Percentiles rank a stretch among this genome's conserved stretches.
Conservation (phyloP, 2,329 filamentous ascomycete genomes). For the Clonostachys chloroleuca region DNA sequence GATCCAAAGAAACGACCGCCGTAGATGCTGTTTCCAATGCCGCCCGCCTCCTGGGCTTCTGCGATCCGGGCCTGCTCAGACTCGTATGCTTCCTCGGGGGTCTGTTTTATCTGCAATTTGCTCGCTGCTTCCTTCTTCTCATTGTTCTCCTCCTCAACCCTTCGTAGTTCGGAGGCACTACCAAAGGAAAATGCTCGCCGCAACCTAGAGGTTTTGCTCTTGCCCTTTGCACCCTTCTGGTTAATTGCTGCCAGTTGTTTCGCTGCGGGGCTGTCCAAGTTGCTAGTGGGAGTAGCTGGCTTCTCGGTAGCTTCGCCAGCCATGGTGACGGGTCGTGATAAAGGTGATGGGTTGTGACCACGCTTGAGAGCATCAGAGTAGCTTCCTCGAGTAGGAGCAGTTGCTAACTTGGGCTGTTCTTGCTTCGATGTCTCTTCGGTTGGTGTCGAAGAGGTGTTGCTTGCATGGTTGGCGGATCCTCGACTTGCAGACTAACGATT, state of each 20-base stretch:
- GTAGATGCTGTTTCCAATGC: slow-evolving; percentile 92
- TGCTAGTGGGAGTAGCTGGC: slow-evolving; percentile 21
- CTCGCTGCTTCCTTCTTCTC: slow-evolving; percentile 28
- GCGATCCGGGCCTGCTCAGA: slow-evolving; percentile 90
- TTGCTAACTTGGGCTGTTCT: slow-evolving; percentile 51
- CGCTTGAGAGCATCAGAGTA: slow-evolving; percentile 64
- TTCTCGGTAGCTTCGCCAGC: slow-evolving; percentile 44
- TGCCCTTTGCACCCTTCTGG: slow-evolving; percentile 71
- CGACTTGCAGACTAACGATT: slow-evolving; percentile 55
- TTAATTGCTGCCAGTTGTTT: slow-evolving; percentile 85
- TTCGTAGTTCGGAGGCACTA: slow-evolving; percentile 84
- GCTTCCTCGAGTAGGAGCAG: slow-evolving; percentile 56
- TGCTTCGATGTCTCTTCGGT: slow-evolving; percentile 23
- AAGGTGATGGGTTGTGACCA: slow-evolving; percentile 62
- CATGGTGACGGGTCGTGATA: slow-evolving; percentile 68
- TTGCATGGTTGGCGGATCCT: slow-evolving; percentile 46
- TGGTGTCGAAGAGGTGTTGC: slow-evolving; percentile 40
- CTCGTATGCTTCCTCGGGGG: slow-evolving; percentile 63
- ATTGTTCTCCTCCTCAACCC: slow-evolving; percentile 35
- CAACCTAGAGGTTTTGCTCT: slow-evolving; percentile 81
- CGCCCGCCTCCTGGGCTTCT: slow-evolving; percentile 84
- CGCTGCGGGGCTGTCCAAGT: slow-evolving; percentile 64
- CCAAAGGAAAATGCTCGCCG: slow-evolving; percentile 95
- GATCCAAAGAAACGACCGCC: slow-evolving; percentile 84
- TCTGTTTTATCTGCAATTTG: slow-evolving; percentile 63